Evolutionary conservation across 1,284 basidiomycete species (phyloP), one percentile per base, ranked within the genome.

Genomic region (Xerocomus alliaceus): DNA sequence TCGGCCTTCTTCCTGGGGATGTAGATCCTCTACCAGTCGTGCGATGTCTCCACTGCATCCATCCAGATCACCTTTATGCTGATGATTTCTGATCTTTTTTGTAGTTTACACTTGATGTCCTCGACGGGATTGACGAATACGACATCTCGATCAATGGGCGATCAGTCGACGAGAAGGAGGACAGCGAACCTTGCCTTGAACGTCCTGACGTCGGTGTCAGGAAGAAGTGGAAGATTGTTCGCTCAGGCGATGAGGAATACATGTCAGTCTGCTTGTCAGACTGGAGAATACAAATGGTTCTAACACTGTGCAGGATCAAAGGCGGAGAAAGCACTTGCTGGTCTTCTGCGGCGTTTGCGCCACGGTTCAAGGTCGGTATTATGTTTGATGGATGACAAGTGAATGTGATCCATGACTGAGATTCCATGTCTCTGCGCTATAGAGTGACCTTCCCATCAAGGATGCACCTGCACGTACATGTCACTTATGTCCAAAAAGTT

Each of bases 291-390:
- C 3, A n/a, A 37, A n/a, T n/a, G 18, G 18, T 54, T 15, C 18
- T 46, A 42, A 48, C 39, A n/a, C 4, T 8, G 20, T 35, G 18
- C 41, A 64, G 62, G 29, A 61, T 65, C 12, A 42, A 32, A 37
- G 54, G 28, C 6, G 29, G 54, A 17, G 15, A 18, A 13, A n/a
- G 15, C 9, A 17, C 42, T 18, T 52, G 49, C 13, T 48, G 18
- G 56, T 42, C 37, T 26, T 1, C 3, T 5, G 1, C 1, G 12
- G 44, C 54, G 20, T 22, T 39, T 18, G 13, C 9, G 45, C 35
- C 20, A 32, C 13, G 2, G 8, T 17, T 10, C 13, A 3, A 0
- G 37, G 60, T 56, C 20, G 56, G 50, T 18, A 20, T n/a, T n/a
- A 22, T 26, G 28, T 17, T 29, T 17, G 20, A 35, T 28, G 5